A percentile compares a stretch with the other conserved stretches of the same genome.
These are phyloP conservation scores for Sesbania bispinosa DNA, from an alignment of 306 rosid species.

Conservation along the genomic window DNA sequence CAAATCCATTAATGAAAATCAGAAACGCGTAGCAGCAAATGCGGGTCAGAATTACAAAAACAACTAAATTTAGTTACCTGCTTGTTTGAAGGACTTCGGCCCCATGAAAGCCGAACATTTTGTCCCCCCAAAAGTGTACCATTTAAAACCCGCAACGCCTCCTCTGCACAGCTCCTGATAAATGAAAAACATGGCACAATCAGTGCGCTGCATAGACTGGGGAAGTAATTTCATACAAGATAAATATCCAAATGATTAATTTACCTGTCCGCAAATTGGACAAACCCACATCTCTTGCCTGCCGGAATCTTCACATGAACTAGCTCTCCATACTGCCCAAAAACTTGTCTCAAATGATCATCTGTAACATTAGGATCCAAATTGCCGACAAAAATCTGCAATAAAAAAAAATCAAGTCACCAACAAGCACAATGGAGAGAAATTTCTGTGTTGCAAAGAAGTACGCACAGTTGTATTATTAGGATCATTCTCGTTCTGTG, in stretches of 20 bases:
- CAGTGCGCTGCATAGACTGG: not conserved
- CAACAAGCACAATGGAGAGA: not conserved
- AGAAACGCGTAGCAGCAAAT: not conserved
- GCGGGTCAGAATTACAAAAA: not conserved
- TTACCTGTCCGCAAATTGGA: conserved; percentile 86
- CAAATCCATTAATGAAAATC: conserved; percentile 31
- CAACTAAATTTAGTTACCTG: conserved; percentile 48
- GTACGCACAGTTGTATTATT: conserved; percentile 94
- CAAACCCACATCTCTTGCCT: conserved; percentile 96
- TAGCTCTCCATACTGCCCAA: conserved; percentile 75
- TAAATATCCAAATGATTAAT: not conserved
- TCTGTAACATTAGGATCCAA: conserved; percentile 86
- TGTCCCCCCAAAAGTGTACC: conserved; percentile 80
- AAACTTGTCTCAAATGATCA: conserved; percentile 89
- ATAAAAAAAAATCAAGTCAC: conserved; percentile 3
- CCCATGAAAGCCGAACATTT: conserved; percentile 95
- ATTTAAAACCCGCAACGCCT: conserved; percentile 65
- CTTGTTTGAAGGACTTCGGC: conserved; percentile 94
- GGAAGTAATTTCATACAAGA: not conserved
- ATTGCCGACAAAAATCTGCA: conserved; percentile 94
- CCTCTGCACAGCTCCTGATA: conserved; percentile 86
- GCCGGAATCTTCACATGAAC: conserved; percentile 93
- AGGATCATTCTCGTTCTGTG: conserved; percentile 91
- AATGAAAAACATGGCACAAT: not conserved
- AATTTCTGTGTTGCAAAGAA: conserved; percentile 22